phyloP scores from a whole-genome alignment of 148 eudicot species.

The Rhododendron ovatum region DNA sequence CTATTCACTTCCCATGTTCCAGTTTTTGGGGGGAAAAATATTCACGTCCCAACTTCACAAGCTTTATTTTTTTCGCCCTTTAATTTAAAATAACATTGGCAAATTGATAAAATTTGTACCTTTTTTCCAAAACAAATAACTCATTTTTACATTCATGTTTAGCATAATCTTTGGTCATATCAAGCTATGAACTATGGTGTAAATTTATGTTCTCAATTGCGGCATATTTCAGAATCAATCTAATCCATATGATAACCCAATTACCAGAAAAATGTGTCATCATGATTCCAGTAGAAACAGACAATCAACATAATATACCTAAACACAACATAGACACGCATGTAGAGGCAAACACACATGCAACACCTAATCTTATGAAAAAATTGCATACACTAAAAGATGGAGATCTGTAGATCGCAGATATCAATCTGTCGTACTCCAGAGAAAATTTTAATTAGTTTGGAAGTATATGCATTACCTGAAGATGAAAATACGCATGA shows the following conservation, averaged over 20 bases:
- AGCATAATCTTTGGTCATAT: not conserved
- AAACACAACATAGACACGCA: not conserved
- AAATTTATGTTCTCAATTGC: not conserved
- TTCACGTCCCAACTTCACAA: not conserved
- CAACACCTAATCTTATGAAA: not conserved
- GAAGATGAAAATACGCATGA: slow-evolving; percentile 63
- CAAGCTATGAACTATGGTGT: not conserved
- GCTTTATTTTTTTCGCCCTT: not conserved
- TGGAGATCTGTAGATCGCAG: not conserved
- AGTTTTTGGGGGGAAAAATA: not conserved
- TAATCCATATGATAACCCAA: not conserved
- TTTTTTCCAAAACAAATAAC: not conserved
- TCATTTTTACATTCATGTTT: not conserved
- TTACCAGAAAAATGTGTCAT: not conserved
- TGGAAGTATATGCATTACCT: slow-evolving; percentile 31
- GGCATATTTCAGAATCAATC: not conserved
- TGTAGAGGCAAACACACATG: not conserved
- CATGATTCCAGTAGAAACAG: not conserved
- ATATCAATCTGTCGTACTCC: not conserved
- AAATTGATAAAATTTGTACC: not conserved
- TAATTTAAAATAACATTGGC: not conserved
- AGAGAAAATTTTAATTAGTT: not conserved
- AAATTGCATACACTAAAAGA: not conserved
- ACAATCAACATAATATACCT: not conserved
- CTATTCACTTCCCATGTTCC: not conserved